Conservation (phyloP, 345 rosid species). For the Linum trigynum region DNA sequence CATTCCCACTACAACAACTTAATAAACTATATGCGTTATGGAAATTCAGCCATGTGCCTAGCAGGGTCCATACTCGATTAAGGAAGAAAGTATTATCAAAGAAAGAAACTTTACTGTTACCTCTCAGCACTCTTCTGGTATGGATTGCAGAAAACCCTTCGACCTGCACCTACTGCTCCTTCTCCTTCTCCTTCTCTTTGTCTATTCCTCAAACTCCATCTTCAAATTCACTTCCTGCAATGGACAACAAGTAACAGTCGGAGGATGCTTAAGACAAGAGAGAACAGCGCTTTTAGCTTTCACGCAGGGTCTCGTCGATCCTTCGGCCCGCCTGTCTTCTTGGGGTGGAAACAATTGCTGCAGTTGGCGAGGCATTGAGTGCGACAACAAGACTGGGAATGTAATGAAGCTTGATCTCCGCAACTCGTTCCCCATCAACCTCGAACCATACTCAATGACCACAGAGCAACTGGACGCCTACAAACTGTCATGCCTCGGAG, state of each 20-base stretch:
- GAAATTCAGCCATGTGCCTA: neutral
- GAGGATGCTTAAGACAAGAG: constrained; percentile 18
- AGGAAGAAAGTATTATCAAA: neutral
- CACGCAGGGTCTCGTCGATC: constrained; percentile 27
- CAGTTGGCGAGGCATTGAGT: constrained; percentile 32
- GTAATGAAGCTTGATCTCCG: constrained; percentile 32
- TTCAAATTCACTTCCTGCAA: neutral
- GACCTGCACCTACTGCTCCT: neutral
- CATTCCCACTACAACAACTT: neutral
- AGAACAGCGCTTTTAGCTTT: constrained; percentile 34
- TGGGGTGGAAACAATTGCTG: constrained; percentile 48
- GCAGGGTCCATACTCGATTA: neutral
- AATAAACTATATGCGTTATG: neutral
- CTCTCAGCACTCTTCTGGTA: neutral
- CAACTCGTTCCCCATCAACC: constrained; percentile 9
- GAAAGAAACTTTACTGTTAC: neutral
- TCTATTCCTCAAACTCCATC: neutral
- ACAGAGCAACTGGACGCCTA: neutral
- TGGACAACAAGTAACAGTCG: neutral
- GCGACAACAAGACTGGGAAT: constrained; percentile 21
- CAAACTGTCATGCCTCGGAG: constrained; percentile 5
- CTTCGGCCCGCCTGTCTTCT: constrained; percentile 30
- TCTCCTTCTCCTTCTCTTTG: neutral
- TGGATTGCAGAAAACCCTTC: neutral
- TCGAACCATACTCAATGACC: neutral